Evolutionary conservation across 192 early-diverging fungal species (phyloP).

Genomic region (Fimicolochytrium jonesii): DNA sequence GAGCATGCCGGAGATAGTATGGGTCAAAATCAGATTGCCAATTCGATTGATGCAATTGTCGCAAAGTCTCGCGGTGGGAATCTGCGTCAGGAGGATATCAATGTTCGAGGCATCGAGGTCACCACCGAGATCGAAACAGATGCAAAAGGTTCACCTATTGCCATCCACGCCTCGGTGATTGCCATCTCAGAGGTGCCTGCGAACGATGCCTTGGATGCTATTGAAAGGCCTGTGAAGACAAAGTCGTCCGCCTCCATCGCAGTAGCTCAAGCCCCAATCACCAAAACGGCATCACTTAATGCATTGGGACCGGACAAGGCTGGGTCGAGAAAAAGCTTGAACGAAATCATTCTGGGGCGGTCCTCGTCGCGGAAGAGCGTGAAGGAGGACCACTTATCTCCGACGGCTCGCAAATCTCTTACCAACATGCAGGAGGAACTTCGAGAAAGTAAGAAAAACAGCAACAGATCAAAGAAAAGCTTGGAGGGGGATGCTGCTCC

Average conservation of each 20-base stretch:
- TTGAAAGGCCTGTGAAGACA: background rate
- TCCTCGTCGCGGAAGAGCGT: background rate
- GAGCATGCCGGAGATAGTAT: conserved; percentile 12
- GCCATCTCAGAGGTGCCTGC: background rate
- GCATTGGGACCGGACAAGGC: too few species aligned
- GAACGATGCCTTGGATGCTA: background rate
- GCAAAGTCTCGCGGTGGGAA: conserved; percentile 10
- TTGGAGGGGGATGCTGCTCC: background rate
- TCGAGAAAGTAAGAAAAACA: background rate
- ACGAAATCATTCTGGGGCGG: background rate
- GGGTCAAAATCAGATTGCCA: conserved; percentile 11
- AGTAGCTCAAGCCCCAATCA: conserved; percentile 2
- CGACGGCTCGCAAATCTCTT: conserved; percentile 5
- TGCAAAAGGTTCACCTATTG: background rate
- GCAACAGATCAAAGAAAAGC: background rate
- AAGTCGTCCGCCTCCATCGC: conserved; percentile 3
- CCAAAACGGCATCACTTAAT: background rate
- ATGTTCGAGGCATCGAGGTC: conserved; percentile 13
- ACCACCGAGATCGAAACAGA: conserved; percentile 13
- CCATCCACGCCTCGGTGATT: conserved; percentile 6
- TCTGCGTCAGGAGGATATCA: conserved; percentile 5
- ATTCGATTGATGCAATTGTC: conserved; percentile 2
- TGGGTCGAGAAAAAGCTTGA: too few species aligned
- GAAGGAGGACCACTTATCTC: conserved; percentile 13
- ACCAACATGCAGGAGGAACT: conserved; percentile 2